Conservation (phyloP, 257 asterid genomes). For the Solanum virginianum region DNA sequence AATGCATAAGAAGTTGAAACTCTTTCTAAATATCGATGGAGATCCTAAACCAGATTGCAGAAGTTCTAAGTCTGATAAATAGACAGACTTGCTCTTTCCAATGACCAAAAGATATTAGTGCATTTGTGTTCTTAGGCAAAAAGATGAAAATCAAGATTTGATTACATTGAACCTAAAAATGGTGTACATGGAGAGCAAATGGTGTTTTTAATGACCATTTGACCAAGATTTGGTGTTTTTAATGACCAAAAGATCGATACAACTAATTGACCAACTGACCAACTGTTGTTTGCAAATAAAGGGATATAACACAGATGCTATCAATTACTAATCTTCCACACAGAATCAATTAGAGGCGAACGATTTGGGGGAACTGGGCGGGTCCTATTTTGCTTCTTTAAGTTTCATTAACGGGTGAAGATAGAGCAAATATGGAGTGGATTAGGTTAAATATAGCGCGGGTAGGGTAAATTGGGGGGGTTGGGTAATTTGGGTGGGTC, state of each 20-base stretch:
- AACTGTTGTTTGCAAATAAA: neutral
- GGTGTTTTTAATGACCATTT: too few relatives aligned
- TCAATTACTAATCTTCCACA: neutral
- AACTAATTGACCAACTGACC: neutral
- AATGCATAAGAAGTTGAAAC: neutral
- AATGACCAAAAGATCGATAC: neutral
- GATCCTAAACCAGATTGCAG: neutral
- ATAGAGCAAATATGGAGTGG: too few relatives aligned
- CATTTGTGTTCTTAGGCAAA: neutral
- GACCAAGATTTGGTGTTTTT: too few relatives aligned
- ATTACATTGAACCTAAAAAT: neutral
- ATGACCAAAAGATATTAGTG: neutral
- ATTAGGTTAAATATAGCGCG: too few relatives aligned
- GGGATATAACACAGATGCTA: neutral
- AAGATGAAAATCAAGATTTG: too few relatives aligned
- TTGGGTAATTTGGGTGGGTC: too few relatives aligned
- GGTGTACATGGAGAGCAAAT: neutral
- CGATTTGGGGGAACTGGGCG: neutral
- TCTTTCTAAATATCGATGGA: neutral
- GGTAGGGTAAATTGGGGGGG: too few relatives aligned
- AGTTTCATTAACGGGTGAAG: too few relatives aligned
- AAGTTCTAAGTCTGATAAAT: neutral
- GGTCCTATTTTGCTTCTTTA: too few relatives aligned
- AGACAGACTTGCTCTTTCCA: neutral
- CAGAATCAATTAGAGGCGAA: neutral